Evolutionary conservation across 306 rosid species (phyloP), one percentile per base, ranked within the genome.

Genomic region (Abrus precatorius): DNA sequence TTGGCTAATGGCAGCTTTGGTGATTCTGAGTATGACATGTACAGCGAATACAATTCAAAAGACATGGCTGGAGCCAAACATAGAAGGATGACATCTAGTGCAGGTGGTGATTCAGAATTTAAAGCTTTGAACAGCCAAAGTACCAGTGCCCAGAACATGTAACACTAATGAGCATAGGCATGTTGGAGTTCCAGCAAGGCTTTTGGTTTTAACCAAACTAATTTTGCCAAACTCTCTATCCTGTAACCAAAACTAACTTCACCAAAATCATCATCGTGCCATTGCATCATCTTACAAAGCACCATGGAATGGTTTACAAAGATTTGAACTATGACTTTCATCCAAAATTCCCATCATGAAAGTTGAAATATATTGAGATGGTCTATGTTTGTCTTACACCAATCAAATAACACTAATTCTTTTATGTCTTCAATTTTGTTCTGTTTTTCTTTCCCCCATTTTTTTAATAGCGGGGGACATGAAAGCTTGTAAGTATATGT

Each of bases 41-140:
- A 82, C 79, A 89, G 89, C 77, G 57, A 77, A 60, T 86, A 30
- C 78, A 56, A 44, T 66, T 67, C 87, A 44, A 57, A 76, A 84
- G 96, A 88, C 34, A 4, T 71, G n/a, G 61, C 90, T 70, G 83
- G 74, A 65, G 10, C 84, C 32, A 81, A 41, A 61, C 65, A 13
- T 53, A 0, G 81, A 63, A 55, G 87, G 85, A 75, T 72, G 3
- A 64, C 47, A 65, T 69, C 43, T 45, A 41, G n/a, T 63, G 79
- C 94, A 68, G 79, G 87, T 54, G 63, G 63, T 8, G 92, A 93
- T 78, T 82, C 87, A 72, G 90, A 93, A 61, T 55, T 87, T 61
- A 83, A 64, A 76, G 82, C 87, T 84, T 77, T 88, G 75, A 68
- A 65, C 6, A 8, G 36, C 20, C 81, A 32, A 49, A 50, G 33